These are phyloP conservation scores for Penicillium argentinense DNA, from an alignment of 495 filamentous ascomycete species.

Conservation along the genomic window DNA sequence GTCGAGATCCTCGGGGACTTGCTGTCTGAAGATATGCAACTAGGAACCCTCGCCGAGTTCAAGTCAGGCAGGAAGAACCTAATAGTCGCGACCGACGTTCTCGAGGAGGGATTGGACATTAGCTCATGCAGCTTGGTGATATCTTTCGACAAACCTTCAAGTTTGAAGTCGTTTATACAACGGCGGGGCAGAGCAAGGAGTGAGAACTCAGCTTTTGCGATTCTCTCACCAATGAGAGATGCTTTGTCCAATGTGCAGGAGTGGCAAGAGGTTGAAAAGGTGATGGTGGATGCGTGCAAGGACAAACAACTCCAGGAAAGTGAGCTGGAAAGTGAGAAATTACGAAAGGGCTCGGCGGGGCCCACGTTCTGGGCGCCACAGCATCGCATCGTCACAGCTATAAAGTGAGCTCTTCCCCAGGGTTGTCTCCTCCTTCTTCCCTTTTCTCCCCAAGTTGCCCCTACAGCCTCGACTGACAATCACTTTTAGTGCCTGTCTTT, in stretches of 20 bases:
- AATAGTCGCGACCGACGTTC: conserved; percentile 77
- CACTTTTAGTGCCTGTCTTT: conserved; percentile 78
- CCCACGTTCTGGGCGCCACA: too few species aligned
- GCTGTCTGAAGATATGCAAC: conserved; percentile 52
- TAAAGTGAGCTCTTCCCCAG: too few species aligned
- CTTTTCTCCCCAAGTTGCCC: too few species aligned
- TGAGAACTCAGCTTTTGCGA: conserved; percentile 65
- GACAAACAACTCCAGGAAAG: too few species aligned
- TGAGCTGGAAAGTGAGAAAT: too few species aligned
- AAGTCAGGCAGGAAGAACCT: conserved; percentile 69
- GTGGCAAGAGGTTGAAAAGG: conserved; percentile 65
- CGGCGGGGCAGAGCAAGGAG: conserved; percentile 80
- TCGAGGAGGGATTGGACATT: conserved; percentile 93
- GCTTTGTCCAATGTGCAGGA: conserved; percentile 34
- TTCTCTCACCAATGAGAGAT: conserved; percentile 55
- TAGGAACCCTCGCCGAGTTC: conserved; percentile 66
- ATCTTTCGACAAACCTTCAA: conserved; percentile 76
- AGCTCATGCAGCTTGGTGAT: conserved; percentile 82
- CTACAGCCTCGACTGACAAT: too few species aligned
- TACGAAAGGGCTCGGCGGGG: too few species aligned
- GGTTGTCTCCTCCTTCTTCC: too few species aligned
- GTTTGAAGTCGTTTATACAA: conserved; percentile 86
- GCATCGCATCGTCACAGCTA: too few species aligned
- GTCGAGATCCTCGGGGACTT: conserved; percentile 62
- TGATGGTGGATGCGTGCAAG: conserved; percentile 73